Evolutionary conservation across 805 yeast genomes (phyloP), one percentile per base, ranked within the genome.

Genomic region (Nakazawaea sp.): DNA sequence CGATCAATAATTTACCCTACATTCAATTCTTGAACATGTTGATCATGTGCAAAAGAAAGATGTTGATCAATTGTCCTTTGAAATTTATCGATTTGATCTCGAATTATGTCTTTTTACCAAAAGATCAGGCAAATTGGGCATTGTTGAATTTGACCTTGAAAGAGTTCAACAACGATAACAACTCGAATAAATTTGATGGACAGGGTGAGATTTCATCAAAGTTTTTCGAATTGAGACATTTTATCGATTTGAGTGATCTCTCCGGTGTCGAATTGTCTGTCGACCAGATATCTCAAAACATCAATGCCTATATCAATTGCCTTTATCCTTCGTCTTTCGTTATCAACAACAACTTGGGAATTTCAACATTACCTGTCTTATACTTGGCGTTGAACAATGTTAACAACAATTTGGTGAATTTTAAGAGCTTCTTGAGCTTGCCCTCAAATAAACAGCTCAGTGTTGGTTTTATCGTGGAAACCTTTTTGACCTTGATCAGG

Each of bases 281-380:
- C 15, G 49, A 46, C n/a, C 50, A 43, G 19, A 41, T 47, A 12
- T 48, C 45, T 33, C 44, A 42, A 15, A 51, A 46, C 30, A 41
- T 53, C 18, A 45, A 40, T 27, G 36, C 40, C 17, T 51, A 43
- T 37, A 48, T 50, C 32, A 39, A 44, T 13, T 41, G 47, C 13
- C 46, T 49, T 4, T 50, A 52, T 41, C 50, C 52, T 21, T 42
- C 46, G 13, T 44, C 49, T 20, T 46, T 49, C 9, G 52, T 50
- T n/a, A 55, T 74, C 31, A 72, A 72, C 48, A 70, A 72, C 47
- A 73, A 72, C 43, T 52, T 75, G 36, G 78, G 78, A 1, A 60
- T 74, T 18, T 58, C 73, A 11, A 53, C 71, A 8, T 61, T 70
- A 41, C 81, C 81, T 0, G 45, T 74, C 24, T 48, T 74, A 7